phyloP scores from a whole-genome alignment of 148 eudicot species.

The Polygonum maritimum region DNA sequence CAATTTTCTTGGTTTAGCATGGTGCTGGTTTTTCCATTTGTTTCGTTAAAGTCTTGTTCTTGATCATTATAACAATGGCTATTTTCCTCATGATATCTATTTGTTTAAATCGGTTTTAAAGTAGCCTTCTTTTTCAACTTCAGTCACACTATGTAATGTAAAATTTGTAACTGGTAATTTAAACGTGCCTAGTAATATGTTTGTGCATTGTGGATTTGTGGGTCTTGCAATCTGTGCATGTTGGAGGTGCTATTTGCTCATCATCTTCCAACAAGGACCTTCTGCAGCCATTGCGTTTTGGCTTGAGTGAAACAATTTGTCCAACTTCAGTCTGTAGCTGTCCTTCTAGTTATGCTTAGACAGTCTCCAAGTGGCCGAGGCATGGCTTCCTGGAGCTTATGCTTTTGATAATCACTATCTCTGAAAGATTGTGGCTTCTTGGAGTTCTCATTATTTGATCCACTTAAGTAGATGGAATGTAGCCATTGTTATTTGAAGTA shows the following conservation, averaged over 20 bases:
- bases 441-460: background rate
- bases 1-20: background rate
- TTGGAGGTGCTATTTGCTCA: background rate
- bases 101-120: background rate
- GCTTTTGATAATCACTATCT: background rate
- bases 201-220: background rate
- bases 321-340: background rate
- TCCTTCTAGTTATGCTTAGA: background rate
- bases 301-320: background rate
- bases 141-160: background rate
- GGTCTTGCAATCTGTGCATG: background rate
- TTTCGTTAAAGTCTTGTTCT: background rate
- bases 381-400: background rate
- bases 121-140: no score
- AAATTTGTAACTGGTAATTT: background rate
- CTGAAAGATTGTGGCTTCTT: background rate
- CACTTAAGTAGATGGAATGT: background rate
- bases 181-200: background rate
- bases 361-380: background rate
- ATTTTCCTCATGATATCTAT: no score
- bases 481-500: background rate
- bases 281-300: no score
- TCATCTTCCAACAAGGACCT: background rate
- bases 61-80: background rate
- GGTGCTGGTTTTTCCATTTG: background rate